Base-by-base conservation (phyloP, 495 filamentous ascomycete species). In the Pseudotulostoma volvatum region DNA sequence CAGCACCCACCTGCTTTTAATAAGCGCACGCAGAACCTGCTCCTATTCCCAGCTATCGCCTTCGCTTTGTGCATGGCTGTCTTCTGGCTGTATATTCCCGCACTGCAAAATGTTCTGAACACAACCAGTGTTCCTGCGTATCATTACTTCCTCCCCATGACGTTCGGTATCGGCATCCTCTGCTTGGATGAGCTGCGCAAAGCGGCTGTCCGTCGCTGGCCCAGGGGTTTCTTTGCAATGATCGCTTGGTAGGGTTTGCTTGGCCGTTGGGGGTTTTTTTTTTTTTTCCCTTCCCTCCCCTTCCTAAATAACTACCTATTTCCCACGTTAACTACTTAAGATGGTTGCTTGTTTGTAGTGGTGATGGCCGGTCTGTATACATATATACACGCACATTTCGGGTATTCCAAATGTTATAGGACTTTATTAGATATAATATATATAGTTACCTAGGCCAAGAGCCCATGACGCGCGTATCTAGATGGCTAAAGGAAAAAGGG, bases 101-200 rank as follows among this genome's bases (percentile, higher is more conserved):
- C 56, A 7, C 45, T 83, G n/a, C 73, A 81, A 43, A 35, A 37
- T 0, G 50, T 64, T 3, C 44, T 81, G 8, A 61, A 46, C 3
- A 79, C 76, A 0, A 64, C 69, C 0, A 46, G 53, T 1, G 70
- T 81, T 1, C 74, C 76, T 0, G 69, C 68, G 0, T 77, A 75
- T 53, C 54, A 79, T 48, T 82, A 66, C 60, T 81, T 83, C 48
- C 44, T 83, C 19, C 78, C 78, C 0, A 68, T 67, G 42, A 60
- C 69, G 0, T 76, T 81, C 42, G 79, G 73, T 0, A 7, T 79
- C 31, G 77, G 66, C 0, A 54, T 81, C 25, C 44, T 82, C 28
- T 41, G 70, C 15, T 47, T 76, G 35, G 74, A 79, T 47, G 76
- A 77, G 50, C 58, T 23, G 31, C 59, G 76, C 34, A 79, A 77